Evolutionary conservation across 2,329 filamentous ascomycete genomes (phyloP).

Genomic region (Chalaropsis ovoidea): DNA sequence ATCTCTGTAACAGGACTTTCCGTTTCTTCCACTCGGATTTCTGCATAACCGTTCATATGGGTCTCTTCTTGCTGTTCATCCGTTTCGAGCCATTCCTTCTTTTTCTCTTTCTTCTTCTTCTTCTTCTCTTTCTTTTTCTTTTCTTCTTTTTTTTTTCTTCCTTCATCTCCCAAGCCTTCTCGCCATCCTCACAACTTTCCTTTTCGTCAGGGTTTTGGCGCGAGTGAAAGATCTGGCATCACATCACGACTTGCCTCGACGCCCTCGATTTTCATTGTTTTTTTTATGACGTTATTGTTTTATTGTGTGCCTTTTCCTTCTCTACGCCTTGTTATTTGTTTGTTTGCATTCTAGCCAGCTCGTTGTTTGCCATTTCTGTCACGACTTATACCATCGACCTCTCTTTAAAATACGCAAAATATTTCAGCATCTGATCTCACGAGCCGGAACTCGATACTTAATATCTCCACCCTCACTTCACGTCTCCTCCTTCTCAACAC

Average conservation of each 20-base stretch:
- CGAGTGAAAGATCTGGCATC: slow-evolving; percentile 25
- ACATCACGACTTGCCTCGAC: slow-evolving; percentile 11
- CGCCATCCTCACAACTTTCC: neutral
- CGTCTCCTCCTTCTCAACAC: neutral
- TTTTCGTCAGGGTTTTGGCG: slow-evolving; percentile 19
- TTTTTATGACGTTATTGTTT: neutral
- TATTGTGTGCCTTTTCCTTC: neutral
- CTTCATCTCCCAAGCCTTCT: neutral
- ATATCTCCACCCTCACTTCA: slow-evolving; percentile 4
- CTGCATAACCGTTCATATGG: neutral
- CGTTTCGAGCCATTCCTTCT: neutral
- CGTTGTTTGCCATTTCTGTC: slow-evolving; percentile 16
- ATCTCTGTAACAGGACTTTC: slow-evolving; percentile 7
- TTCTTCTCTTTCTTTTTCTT: slow-evolving; percentile 13
- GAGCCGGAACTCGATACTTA: slow-evolving; percentile 10
- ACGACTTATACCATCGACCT: neutral
- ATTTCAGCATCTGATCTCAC: slow-evolving; percentile 4
- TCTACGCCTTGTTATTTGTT: slow-evolving; percentile 3
- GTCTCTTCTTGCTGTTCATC: neutral
- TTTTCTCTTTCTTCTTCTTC: slow-evolving; percentile 7
- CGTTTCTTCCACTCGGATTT: slow-evolving; percentile 6
- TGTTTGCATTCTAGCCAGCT: slow-evolving; percentile 14
- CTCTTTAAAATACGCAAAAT: neutral
- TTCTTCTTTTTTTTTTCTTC: slow-evolving; percentile 15
- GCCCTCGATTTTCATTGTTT: neutral